These are phyloP conservation scores for Fusarium tricinctum DNA, from an alignment of 2,329 filamentous ascomycete species.

Conservation along the genomic window DNA sequence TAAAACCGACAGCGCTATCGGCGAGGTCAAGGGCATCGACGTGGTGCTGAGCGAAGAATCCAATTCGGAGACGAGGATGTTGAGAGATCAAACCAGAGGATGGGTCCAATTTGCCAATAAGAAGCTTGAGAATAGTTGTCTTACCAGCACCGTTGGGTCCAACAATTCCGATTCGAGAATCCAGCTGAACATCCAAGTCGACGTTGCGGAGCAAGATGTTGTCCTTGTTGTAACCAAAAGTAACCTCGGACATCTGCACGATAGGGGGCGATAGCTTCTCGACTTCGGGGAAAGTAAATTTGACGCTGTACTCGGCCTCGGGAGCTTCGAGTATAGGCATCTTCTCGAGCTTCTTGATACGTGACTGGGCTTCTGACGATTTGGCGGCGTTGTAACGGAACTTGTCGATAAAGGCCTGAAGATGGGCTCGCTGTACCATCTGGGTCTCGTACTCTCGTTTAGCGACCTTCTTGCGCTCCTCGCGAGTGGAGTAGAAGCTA, in stretches of 20 bases:
- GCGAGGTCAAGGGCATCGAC: conserved; percentile 95
- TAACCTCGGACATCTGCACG: conserved; percentile 94
- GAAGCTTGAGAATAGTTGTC: conserved; percentile 97
- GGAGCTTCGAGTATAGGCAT: conserved; percentile 94
- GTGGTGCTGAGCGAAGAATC: conserved; percentile 99
- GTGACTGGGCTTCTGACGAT: conserved; percentile 96
- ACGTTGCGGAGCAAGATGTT: conserved; percentile 86
- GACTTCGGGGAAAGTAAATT: conserved; percentile 97
- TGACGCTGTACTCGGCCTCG: conserved; percentile 93
- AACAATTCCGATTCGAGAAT: conserved; percentile 99
- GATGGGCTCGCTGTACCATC: conserved; percentile 91
- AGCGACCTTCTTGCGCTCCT: conserved; percentile 95
- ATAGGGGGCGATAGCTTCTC: conserved; percentile 98
- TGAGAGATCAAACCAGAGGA: conserved; percentile 86
- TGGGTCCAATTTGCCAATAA: conserved; percentile 86
- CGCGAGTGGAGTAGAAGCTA: conserved; percentile 96
- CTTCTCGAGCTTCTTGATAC: conserved; percentile 98
- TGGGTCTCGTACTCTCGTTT: conserved; percentile 99
- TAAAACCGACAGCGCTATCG: conserved; percentile 92
- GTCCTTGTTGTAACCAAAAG: conserved; percentile 88
- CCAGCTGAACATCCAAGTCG: conserved; percentile 95
- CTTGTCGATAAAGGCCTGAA: conserved; percentile 99
- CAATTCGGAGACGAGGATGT: conserved; percentile 88
- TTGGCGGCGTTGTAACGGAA: conserved; percentile 99
- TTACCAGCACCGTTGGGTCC: conserved; percentile 99